A percentile compares a stretch with the other conserved stretches of the same genome.
These are phyloP conservation scores for Lepiota venenata DNA, from an alignment of 768 basidiomycete species.

Conservation along the genomic window DNA sequence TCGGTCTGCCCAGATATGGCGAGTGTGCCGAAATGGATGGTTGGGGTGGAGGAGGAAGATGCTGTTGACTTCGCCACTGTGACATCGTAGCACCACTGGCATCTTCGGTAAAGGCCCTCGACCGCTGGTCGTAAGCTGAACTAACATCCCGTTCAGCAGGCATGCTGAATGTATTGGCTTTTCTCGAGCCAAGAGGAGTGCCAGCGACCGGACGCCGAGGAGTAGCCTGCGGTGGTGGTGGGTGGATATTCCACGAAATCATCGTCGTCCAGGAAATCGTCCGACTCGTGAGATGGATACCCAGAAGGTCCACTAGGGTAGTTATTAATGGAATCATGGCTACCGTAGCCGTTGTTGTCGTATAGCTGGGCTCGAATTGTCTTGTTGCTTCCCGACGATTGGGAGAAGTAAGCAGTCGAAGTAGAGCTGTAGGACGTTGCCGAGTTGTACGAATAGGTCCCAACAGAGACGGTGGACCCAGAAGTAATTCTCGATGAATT, in stretches of 20 bases:
- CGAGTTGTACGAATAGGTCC: slow-evolving; percentile 26
- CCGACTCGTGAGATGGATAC: slow-evolving; percentile 47
- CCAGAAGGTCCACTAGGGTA: slow-evolving; percentile 41
- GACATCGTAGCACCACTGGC: slow-evolving; percentile 57
- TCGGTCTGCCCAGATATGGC: slow-evolving; percentile 32
- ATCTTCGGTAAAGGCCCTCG: slow-evolving; percentile 70
- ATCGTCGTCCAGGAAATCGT: slow-evolving; percentile 70
- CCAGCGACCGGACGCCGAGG: slow-evolving; percentile 61
- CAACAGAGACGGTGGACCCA: slow-evolving; percentile 9
- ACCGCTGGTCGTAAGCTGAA: slow-evolving; percentile 42
- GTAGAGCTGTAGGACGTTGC: slow-evolving; percentile 15
- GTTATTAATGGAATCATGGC: slow-evolving; percentile 1
- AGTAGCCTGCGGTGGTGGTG: slow-evolving; percentile 29
- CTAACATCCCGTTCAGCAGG: slow-evolving; percentile 53
- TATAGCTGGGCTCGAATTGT: slow-evolving; percentile 3
- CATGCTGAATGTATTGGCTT: slow-evolving; percentile 51
- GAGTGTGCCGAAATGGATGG: slow-evolving; percentile 23
- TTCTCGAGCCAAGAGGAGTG: slow-evolving; percentile 63
- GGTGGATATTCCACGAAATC: slow-evolving; percentile 76
- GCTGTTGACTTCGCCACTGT: slow-evolving; percentile 52
- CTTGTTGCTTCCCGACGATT: slow-evolving; percentile 1
- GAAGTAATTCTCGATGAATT: slow-evolving; percentile 4
- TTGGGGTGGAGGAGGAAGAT: slow-evolving; percentile 24
- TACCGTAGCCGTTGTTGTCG: background rate
- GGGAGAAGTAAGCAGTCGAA: background rate